Evolutionary conservation across 2,329 filamentous ascomycete genomes (phyloP), one percentile per base, ranked within the genome.

Genomic region (Purpureocillium takamizusanense): DNA sequence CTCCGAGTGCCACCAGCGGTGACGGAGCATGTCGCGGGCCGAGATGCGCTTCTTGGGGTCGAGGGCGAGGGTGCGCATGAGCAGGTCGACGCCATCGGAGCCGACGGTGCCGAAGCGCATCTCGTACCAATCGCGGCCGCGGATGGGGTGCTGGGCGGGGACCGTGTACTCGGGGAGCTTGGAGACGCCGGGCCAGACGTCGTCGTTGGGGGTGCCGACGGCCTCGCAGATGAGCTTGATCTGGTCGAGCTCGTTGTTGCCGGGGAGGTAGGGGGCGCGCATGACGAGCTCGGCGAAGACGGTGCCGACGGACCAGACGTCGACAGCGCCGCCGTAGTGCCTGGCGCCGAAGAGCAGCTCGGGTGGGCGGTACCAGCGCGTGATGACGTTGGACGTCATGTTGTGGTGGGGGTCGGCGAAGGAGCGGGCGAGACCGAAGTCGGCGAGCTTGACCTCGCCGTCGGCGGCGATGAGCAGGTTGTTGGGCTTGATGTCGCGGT

Each of bases 401-500:
- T 74, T 74, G 39, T 78, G 70, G 53, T 88, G 86, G 0, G 92
- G 90, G 59, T 98, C 92, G 7, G 87, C 83, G 59, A 95, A 95
- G 43, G 74, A 78, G 45, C 92, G 74, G 6, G 92, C 92, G 27
- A 98, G 79, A 72, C 92, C 92, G 52, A 98, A 98, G 82, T 98
- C 92, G 28, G 90, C 92, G 36, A 98, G 77, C 61, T 97, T 97
- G 55, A 98, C 79, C 54, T 90, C 86, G 35, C 92, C 90, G 56
- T 95, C 86, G 31, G 86, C 84, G 16, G 88, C 88, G 51, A 98
- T 94, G 42, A 98, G 73, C 62, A 97, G 68, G 67, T 98, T 98
- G 75, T 97, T 97, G 35, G 90, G 90, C 65, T 98, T 98, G 70
- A 98, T 97, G 69, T 98, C 92, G 51, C 92, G 86, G 64, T 98